Evolutionary conservation across 768 basidiomycete genomes (phyloP).

Genomic region (Auriscalpium vulgare): DNA sequence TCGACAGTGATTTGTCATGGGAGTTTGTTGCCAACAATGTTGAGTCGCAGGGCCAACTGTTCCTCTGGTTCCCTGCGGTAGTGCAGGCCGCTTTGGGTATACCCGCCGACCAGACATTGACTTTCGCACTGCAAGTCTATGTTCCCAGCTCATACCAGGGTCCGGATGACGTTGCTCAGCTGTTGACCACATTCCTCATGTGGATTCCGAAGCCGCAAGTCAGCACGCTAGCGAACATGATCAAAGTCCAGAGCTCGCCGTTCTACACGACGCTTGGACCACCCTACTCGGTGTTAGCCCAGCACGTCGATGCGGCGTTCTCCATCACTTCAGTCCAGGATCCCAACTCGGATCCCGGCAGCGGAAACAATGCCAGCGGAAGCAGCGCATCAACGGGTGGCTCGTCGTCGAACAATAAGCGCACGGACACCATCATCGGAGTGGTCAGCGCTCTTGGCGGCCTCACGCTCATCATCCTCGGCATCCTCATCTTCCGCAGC

Average conservation of each 20-base stretch:
- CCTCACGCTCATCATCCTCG: conserved; percentile 63
- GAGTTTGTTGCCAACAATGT: conserved; percentile 48
- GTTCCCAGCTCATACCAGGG: conserved; percentile 50
- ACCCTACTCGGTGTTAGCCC: conserved; percentile 48
- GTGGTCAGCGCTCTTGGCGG: conserved; percentile 80
- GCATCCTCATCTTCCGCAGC: conserved; percentile 63
- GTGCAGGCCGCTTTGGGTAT: conserved; percentile 39
- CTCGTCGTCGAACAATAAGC: conserved; percentile 32
- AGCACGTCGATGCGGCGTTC: conserved; percentile 64
- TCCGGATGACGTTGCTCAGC: conserved; percentile 34
- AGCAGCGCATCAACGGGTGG: conserved; percentile 15
- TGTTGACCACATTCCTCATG: conserved; percentile 66
- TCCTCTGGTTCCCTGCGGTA: conserved; percentile 56
- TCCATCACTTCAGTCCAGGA: conserved; percentile 39
- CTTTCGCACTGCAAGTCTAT: conserved; percentile 61
- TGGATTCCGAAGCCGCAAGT: conserved; percentile 57
- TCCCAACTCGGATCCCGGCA: conserved; percentile 22
- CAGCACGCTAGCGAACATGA: conserved; percentile 51
- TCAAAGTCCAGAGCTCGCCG: conserved; percentile 49
- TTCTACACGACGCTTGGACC: conserved; percentile 52
- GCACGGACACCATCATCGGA: conserved; percentile 86
- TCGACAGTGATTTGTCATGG: conserved; percentile 59
- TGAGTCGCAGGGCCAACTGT: conserved; percentile 67
- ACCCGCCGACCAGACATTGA: conserved; percentile 29
- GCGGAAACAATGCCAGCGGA: conserved; percentile 11